Base-by-base conservation (phyloP, 116 monocot species). In the Posidonia oceanica region DNA sequence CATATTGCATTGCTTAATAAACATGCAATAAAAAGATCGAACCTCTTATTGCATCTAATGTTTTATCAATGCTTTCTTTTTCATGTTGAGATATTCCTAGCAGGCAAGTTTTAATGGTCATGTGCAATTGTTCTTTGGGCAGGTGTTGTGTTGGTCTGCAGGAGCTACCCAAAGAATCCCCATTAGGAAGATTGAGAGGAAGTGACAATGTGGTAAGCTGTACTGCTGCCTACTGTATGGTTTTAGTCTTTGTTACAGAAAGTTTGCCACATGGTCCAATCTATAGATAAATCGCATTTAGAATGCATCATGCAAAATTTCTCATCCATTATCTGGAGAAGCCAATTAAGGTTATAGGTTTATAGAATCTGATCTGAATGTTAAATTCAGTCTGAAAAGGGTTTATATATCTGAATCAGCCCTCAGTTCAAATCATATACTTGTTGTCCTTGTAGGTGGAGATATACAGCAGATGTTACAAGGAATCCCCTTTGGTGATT, bases 391-490 rank as follows among this genome's bases (percentile, higher is more conserved):
- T 29, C 29, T 29, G 29, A 29, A 29, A 29, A 29, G 1, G 29
- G 29, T 29, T 29, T 29, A 29, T 29, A 29, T 29, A 29, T 29
- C 29, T 29, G 29, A 29, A 29, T 29, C 29, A 1, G 29, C 29
- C 29, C 29, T 29, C 29, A 17, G 14, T 20, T 42, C 16, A 40
- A 64, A 38, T 41, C 18, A 65, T 41, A 41, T 42, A 41, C 48
- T 7, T 20, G 21, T 44, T 68, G 5, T 68, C 44, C 21, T 44
- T 76, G 65, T 80, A 97, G 97, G 92, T 92, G 52, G 97, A 92
- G 77, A 83, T 97, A 79, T 97, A 92, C 77, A 97, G 97, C 83
- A 85, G 92, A 64, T 97, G 97, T 67, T 97, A 97, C 73, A 82
- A 79, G 72, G 80, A 79, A 3, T 85, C 89, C 0, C 97, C 97